These are phyloP conservation scores for Nasturtium officinale DNA, from an alignment of 345 rosid species.

Conservation along the genomic window DNA sequence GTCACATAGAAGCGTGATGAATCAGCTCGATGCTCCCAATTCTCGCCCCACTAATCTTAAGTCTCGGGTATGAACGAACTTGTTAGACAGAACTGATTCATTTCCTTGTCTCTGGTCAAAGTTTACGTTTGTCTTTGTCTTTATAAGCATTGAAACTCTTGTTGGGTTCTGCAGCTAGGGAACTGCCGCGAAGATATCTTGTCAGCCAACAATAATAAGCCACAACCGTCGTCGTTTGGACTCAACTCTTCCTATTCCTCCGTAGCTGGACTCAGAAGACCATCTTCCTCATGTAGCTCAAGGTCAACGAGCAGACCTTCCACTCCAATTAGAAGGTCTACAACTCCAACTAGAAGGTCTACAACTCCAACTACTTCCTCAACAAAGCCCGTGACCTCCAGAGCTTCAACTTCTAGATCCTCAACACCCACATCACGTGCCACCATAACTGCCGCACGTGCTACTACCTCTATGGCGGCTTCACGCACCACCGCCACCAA, in stretches of 20 bases:
- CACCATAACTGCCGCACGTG: conserved; percentile 48
- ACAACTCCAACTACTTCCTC: conserved; percentile 37
- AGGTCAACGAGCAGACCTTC: conserved; percentile 54
- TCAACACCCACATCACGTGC: conserved; percentile 77
- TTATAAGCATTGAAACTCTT: background rate
- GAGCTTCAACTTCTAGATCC: conserved; percentile 60
- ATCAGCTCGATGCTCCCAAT: conserved; percentile 52
- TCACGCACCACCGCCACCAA: conserved; percentile 39
- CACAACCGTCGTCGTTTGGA: conserved; percentile 44
- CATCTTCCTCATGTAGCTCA: conserved; percentile 65
- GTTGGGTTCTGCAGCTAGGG: conserved; percentile 50
- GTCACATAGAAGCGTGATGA: conserved; percentile 50
- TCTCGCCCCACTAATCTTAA: conserved; percentile 54
- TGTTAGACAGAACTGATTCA: conserved; percentile 13
- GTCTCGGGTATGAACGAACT: conserved; percentile 59
- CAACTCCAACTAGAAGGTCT: conserved; percentile 49
- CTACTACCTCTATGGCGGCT: conserved; percentile 22
- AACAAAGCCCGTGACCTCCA: conserved; percentile 47
- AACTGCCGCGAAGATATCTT: conserved; percentile 53
- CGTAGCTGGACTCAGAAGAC: conserved; percentile 49
- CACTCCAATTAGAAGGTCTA: conserved; percentile 62
- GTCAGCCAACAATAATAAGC: conserved; percentile 38
- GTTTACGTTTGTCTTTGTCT: conserved; percentile 29
- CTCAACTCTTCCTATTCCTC: conserved; percentile 52
- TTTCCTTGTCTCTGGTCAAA: conserved; percentile 6